Conservation (phyloP, 176 grass and related monocot species). For the Avena sativa region DNA sequence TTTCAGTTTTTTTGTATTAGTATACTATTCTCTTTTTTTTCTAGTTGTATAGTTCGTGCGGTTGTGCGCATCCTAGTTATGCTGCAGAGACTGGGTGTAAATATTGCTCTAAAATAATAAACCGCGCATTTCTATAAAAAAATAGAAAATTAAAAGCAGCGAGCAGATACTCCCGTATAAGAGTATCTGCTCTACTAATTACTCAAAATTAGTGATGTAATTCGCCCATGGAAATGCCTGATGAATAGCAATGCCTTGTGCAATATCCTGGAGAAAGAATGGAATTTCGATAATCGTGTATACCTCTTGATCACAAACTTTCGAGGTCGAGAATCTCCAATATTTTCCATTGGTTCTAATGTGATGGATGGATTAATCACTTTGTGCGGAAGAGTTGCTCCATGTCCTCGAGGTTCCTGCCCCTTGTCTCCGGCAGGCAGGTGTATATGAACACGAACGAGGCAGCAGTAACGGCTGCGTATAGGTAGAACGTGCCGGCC, state of each 20-base stretch:
- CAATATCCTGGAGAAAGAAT: neutral
- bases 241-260: neutral
- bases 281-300: neutral
- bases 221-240: neutral
- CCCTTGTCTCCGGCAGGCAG: slow-evolving; percentile 66
- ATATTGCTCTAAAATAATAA: too few species aligned
- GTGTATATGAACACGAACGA: slow-evolving; percentile 67
- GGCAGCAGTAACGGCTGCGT: slow-evolving; percentile 52
- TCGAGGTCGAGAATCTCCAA: neutral
- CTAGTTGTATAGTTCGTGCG: too few species aligned
- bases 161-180: neutral
- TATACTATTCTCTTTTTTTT: too few species aligned
- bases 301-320: neutral
- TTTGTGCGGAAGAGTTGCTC: slow-evolving; percentile 65
- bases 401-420: slow-evolving; percentile 73
- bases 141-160: too few species aligned
- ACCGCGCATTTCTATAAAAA: too few species aligned
- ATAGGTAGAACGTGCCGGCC: slow-evolving; percentile 72
- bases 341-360: neutral
- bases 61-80: too few species aligned
- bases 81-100: too few species aligned
- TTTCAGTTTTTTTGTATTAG: too few species aligned
- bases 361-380: neutral
- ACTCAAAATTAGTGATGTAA: neutral
- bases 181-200: too few species aligned